A percentile compares a stretch with the other conserved stretches of the same genome.
These are phyloP conservation scores for Ophiocordyceps camponoti-saundersi DNA, from an alignment of 2,329 filamentous ascomycete species.

Conservation along the genomic window DNA sequence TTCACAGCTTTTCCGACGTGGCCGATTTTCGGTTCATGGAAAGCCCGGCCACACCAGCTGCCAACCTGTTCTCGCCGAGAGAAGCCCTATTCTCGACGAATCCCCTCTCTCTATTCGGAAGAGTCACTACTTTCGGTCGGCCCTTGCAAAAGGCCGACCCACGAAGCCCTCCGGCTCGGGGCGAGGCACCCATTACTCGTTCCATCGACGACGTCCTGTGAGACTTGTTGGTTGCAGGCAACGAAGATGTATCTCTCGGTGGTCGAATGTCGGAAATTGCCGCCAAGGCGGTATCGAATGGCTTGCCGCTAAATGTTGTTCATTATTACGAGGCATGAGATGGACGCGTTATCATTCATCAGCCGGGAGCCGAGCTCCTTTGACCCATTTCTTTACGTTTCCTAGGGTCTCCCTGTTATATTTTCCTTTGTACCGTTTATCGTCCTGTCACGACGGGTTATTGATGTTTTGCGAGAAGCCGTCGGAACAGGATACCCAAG, in stretches of 20 bases:
- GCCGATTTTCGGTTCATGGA: constrained; percentile 35
- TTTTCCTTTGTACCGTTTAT: neutral
- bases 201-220: constrained; percentile 66
- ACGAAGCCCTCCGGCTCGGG: constrained; percentile 56
- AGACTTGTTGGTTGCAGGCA: constrained; percentile 4
- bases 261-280: neutral
- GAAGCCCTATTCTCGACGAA: constrained; percentile 36
- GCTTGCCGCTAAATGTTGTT: neutral
- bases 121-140: constrained; percentile 25
- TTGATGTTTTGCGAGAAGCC: neutral
- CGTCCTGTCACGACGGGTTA: neutral
- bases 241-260: neutral
- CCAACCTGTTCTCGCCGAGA: constrained; percentile 35
- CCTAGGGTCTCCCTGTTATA: too few relatives aligned
- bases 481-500: neutral
- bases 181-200: constrained; percentile 57
- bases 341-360: neutral
- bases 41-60: constrained; percentile 31
- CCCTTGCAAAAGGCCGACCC: constrained; percentile 43
- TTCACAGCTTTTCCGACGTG: constrained; percentile 29
- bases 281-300: neutral
- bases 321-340: neutral
- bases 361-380: neutral
- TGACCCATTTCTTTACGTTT: neutral
- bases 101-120: constrained; percentile 32